Conservation (phyloP, 2,329 filamentous ascomycete species). For the Bipolaris bicolor region DNA sequence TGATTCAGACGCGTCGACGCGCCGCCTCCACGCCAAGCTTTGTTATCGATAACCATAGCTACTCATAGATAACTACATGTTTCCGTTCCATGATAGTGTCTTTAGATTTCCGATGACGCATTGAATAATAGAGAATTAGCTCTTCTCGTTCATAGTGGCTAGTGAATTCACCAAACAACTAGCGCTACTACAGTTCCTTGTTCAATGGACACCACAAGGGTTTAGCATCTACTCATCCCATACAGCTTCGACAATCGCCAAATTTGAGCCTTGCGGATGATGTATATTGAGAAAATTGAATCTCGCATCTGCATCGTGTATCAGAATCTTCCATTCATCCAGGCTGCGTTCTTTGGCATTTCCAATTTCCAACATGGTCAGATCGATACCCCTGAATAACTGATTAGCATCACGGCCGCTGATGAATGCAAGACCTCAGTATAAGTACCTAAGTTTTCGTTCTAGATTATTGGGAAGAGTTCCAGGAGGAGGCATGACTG, state of each 20-base stretch:
- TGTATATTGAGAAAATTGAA: constrained; percentile 41
- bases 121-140: no score
- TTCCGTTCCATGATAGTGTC: no score
- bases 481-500: constrained; percentile 17
- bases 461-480: constrained; percentile 7
- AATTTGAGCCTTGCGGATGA: not conserved
- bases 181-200: not conserved
- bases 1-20: constrained; percentile 15
- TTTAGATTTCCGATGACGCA: no score
- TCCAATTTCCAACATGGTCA: constrained; percentile 56
- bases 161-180: no score
- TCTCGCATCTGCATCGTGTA: constrained; percentile 51
- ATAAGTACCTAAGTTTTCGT: constrained; percentile 5
- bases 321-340: constrained; percentile 52
- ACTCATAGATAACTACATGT: no score
- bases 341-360: constrained; percentile 54
- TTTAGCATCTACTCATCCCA: not conserved
- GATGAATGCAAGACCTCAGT: not conserved
- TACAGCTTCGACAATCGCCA: constrained; percentile 7
- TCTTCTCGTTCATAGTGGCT: no score
- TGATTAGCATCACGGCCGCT: not conserved
- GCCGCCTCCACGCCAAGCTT: constrained; percentile 4
- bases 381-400: constrained; percentile 43
- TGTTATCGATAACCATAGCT: constrained; percentile 6
- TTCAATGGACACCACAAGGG: not conserved